Evolutionary conservation across 768 basidiomycete genomes (phyloP), one percentile per base, ranked within the genome.

Genomic region (Infundibulicybe gibba): DNA sequence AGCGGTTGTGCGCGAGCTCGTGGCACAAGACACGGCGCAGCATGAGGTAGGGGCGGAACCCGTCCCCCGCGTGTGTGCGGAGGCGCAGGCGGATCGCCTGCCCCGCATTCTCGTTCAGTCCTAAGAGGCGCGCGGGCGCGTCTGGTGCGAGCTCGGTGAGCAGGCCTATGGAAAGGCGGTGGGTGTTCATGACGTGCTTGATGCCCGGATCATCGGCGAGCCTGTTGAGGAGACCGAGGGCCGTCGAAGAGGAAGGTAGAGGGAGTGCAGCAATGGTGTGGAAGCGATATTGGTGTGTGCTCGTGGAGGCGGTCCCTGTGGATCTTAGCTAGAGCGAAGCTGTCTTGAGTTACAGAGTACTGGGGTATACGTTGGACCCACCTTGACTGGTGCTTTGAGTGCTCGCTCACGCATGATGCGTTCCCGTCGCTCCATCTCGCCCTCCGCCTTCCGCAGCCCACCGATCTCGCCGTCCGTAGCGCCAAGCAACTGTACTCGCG

Each of bases 61-160:
- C 88, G 50, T 87, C 85, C 54, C 87, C 88, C 3, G 61, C 66
- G 55, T 89, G 74, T 15, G 87, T 89, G 15, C 88, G 70, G 41
- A 90, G 57, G 14, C 87, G 77, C 2, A 90, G 64, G 57, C 83
- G 84, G 54, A 90, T 87, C 16, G 71, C 64, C 53, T 80, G 67
- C 0, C 87, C 87, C 0, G 62, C 69, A 41, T 79, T 80, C 41
- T 75, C 74, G 55, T 90, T 90, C 33, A 87, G 69, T 0, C 89
- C 88, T 3, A 87, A 70, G 9, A 90, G 62, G 21, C 78, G 67
- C 0, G 87, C 86, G 48, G 84, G 75, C 57, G 89, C 87, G 48
- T 87, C 86, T 0, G 87, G 87, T 13, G 86, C 87, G 14, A 90
- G 77, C 62, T 90, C 87, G 1, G 87, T 89, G 38, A 90, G 68